Percentiles rank a stretch among this genome's conserved stretches.
Evolutionary conservation across 306 rosid genomes (phyloP).

Genomic region (Chamaecrista fasciculata): DNA sequence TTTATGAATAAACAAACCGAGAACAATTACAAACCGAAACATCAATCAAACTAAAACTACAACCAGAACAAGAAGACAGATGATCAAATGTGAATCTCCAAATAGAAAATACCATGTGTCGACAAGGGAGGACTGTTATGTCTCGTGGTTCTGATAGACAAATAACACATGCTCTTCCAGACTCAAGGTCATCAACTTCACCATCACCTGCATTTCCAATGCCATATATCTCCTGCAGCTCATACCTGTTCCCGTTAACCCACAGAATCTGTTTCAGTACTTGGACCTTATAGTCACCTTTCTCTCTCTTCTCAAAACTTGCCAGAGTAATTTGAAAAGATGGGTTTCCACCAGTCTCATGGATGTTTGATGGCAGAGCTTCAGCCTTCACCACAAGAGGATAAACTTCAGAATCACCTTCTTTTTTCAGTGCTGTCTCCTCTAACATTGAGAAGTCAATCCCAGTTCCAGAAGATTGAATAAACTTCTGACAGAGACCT

Average conservation of each 20-base stretch:
- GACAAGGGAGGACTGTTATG: conserved; percentile 52
- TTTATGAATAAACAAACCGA: not conserved
- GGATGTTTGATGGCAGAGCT: conserved; percentile 10
- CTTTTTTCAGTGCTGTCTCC: conserved; percentile 30
- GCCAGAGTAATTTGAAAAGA: conserved; percentile 49
- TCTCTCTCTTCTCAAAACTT: conserved; percentile 37
- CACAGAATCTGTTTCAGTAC: conserved; percentile 50
- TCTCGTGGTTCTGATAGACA: conserved; percentile 59
- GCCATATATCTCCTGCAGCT: conserved; percentile 54
- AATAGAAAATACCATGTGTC: conserved; percentile 46
- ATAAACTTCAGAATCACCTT: conserved; percentile 38
- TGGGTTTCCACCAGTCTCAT: conserved; percentile 28
- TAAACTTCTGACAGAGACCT: conserved; percentile 46
- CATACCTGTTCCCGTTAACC: conserved; percentile 46
- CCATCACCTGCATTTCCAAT: conserved; percentile 44
- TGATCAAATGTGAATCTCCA: not conserved
- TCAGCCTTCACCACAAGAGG: conserved; percentile 58
- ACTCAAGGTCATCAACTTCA: conserved; percentile 34
- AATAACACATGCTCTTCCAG: conserved; percentile 48
- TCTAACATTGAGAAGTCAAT: conserved; percentile 41
- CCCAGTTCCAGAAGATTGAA: conserved; percentile 49
- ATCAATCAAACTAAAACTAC: not conserved
- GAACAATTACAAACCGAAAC: not conserved
- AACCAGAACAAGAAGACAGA: not conserved
- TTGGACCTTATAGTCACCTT: conserved; percentile 41